Base-by-base conservation (phyloP, 768 basidiomycete species). In the Suillus subalutaceus region DNA sequence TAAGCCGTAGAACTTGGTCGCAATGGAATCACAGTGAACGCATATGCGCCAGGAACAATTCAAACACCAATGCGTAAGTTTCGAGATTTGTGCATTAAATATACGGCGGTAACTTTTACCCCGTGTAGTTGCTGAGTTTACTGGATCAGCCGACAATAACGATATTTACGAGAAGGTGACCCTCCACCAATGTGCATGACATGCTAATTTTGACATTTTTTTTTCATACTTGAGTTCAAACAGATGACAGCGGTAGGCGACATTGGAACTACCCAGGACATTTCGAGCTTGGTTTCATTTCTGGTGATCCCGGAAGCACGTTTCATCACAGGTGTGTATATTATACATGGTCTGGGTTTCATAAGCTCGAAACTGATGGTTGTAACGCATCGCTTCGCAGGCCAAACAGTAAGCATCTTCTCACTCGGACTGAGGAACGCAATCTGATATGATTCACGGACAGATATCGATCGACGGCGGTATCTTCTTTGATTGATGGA, bases 201-300 rank as follows among this genome's bases (percentile, higher is more conserved):
- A 16, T 10, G 16, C 43, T 10, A 1, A 18, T 6, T 62, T 70
- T 12, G 67, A 58, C 60, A n/a, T 2, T 30, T 44, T 2, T 32
- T 4, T 30, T 35, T 7, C 62, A 56, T 65, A n/a, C 37, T 43
- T 43, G 43, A 74, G 74, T 4, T 60, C 18, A 68, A 44, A 62
- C 40, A 63, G 53, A 38, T 35, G 56, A 16, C 71, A 0, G 66
- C 74, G 3, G 59, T 74, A 6, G 75, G 75, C 10, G 43, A 72
- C 37, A 15, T 72, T 0, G 77, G 77, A 16, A 65, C 35, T 7
- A 15, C 74, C 38, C 66, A 75, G 9, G 82, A 81, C 41, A 44
- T 82, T n/a, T 79, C 79, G 1, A 70, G 66, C 20, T 72, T 82
- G 0, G 82, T 82, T 5, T 72, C 77, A 7, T 82, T 75, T 66